Conservation (phyloP, 1,284 basidiomycete genomes). For the Trametes hirsuta region DNA sequence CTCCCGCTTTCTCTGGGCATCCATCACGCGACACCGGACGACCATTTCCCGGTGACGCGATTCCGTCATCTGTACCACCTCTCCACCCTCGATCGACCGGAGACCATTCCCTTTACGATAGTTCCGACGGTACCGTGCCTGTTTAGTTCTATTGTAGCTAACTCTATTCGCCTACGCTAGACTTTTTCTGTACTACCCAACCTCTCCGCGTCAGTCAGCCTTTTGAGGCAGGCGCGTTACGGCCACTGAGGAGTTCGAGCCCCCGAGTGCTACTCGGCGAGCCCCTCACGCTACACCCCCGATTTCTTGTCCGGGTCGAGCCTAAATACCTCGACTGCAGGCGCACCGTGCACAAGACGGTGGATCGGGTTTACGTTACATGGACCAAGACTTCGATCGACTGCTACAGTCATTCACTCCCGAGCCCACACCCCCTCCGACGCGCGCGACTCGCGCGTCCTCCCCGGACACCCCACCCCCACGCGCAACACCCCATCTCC, state of each 20-base stretch:
- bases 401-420: neutral
- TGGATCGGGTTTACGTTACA: neutral
- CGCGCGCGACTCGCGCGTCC: constrained; percentile 3
- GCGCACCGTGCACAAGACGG: neutral
- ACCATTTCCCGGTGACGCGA: neutral
- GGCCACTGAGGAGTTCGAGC: neutral
- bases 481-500: neutral
- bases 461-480: neutral
- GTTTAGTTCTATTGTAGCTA: neutral
- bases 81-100: neutral
- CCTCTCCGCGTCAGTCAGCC: neutral
- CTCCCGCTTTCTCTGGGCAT: neutral
- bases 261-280: neutral
- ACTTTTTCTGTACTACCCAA: neutral
- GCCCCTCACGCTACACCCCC: neutral
- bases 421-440: neutral
- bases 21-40: neutral
- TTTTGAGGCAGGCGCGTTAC: constrained; percentile 1
- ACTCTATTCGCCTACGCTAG: neutral
- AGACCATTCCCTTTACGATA: neutral
- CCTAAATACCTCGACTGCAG: neutral
- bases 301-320: neutral
- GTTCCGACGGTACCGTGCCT: neutral
- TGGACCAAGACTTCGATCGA: neutral
- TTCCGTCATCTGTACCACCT: neutral